These are phyloP conservation scores for Tolypocladium tundrense DNA, from an alignment of 2,329 filamentous ascomycete genomes.

Conservation along the genomic window DNA sequence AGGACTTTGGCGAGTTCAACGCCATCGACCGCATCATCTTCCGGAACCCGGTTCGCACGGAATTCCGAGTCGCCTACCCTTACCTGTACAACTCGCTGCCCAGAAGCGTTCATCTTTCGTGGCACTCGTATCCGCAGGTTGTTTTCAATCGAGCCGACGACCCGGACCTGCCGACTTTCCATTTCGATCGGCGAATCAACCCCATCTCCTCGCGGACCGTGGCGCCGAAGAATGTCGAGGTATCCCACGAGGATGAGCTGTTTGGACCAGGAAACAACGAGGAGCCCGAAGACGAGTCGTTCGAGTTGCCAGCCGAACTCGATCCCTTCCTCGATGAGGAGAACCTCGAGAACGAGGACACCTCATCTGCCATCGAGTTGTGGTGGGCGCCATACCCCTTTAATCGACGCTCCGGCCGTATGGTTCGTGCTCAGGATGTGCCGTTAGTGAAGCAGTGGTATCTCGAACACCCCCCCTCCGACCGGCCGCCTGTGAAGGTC, in stretches of 20 bases:
- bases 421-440: constrained; percentile 96
- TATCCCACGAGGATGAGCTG: constrained; percentile 88
- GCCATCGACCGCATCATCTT: constrained; percentile 99
- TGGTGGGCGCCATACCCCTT: constrained; percentile 99
- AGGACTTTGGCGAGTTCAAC: constrained; percentile 99
- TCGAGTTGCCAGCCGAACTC: constrained; percentile 67
- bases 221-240: constrained; percentile 82
- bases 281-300: constrained; percentile 68
- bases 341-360: constrained; percentile 80
- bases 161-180: constrained; percentile 84
- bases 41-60: constrained; percentile 84
- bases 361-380: constrained; percentile 78
- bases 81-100: constrained; percentile 95
- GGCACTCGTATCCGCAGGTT: constrained; percentile 88
- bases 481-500: constrained; percentile 85
- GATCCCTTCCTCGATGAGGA: constrained; percentile 88
- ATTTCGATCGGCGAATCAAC: constrained; percentile 96
- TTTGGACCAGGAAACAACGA: constrained; percentile 73
- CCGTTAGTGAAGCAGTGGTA: constrained; percentile 98
- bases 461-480: constrained; percentile 83
- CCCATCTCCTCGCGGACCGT: constrained; percentile 93
- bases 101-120: constrained; percentile 82
- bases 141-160: constrained; percentile 87
- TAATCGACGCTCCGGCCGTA: constrained; percentile 82
- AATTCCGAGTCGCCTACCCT: constrained; percentile 89